phyloP scores from a whole-genome alignment of 805 yeast species.

The Saturnispora serradocipensis region DNA sequence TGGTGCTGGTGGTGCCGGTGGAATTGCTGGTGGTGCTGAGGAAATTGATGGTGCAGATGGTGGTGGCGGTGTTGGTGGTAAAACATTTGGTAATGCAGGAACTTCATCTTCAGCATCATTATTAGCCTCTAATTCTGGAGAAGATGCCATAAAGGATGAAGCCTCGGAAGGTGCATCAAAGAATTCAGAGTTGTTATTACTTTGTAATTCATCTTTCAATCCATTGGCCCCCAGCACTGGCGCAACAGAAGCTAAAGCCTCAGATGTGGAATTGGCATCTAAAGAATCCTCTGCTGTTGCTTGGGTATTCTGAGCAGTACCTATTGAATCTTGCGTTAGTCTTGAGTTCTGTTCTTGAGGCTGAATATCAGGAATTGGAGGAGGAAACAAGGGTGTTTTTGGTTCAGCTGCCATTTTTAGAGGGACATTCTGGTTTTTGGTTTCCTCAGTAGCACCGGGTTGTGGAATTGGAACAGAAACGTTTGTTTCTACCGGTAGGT shows the following conservation, averaged over 20 bases:
- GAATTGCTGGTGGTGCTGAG: conserved; percentile 20
- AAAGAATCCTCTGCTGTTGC: background rate
- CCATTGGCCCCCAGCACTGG: background rate
- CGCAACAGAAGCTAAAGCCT: background rate
- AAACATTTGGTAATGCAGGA: conserved; percentile 10
- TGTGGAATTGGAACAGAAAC: background rate
- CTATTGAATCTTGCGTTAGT: conserved; percentile 11
- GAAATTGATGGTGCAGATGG: conserved; percentile 12
- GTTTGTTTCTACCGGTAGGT: background rate
- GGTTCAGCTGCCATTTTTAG: background rate
- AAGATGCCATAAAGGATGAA: conserved; percentile 16
- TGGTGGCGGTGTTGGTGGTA: conserved; percentile 9
- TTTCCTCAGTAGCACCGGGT: background rate
- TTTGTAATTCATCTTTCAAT: background rate
- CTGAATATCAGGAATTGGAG: conserved; percentile 8
- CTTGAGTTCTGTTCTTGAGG: conserved; percentile 12
- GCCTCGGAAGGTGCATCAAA: conserved; percentile 15
- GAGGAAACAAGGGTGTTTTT: conserved; percentile 4
- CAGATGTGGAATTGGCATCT: background rate
- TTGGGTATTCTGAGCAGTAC: background rate
- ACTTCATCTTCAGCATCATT: conserved; percentile 2
- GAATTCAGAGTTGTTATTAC: conserved; percentile 8
- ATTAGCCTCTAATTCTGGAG: conserved; percentile 21
- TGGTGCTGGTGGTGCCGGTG: conserved; percentile 23
- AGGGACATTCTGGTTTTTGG: background rate